phyloP scores from a whole-genome alignment of 768 basidiomycete species.

The Amanita pallidorosea region DNA sequence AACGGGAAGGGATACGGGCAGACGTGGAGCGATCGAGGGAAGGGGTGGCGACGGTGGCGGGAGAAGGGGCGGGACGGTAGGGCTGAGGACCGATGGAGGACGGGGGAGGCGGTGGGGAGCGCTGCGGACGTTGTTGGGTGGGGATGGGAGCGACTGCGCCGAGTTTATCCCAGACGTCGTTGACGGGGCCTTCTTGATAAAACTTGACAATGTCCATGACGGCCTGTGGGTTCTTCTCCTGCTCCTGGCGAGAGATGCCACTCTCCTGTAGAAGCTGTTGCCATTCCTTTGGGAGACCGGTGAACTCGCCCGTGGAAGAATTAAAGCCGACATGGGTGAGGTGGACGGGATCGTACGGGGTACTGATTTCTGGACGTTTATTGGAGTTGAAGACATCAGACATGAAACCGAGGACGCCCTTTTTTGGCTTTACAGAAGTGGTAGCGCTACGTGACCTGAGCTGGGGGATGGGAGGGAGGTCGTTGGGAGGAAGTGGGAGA shows the following conservation, averaged over 20 bases:
- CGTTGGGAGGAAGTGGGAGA: conserved; percentile 23
- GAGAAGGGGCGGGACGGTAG: conserved; percentile 71
- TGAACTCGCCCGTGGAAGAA: conserved; percentile 96
- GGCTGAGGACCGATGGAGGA: conserved; percentile 34
- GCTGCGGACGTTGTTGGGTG: conserved; percentile 17
- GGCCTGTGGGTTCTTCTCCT: conserved; percentile 96
- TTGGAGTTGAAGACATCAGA: conserved; percentile 54
- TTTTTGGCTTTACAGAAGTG: conserved; percentile 40
- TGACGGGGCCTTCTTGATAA: conserved; percentile 78
- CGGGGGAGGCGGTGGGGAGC: conserved; percentile 40
- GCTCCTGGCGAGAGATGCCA: conserved; percentile 88
- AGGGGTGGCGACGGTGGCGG: conserved; percentile 52
- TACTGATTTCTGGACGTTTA: conserved; percentile 87
- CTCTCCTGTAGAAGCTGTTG: conserved; percentile 93
- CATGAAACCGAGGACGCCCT: conserved; percentile 71
- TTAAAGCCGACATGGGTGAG: conserved; percentile 99
- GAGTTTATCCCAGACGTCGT: conserved; percentile 79
- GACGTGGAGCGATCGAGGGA: conserved; percentile 83
- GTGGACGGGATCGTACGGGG: conserved; percentile 97
- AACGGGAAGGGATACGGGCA: conserved; percentile 59
- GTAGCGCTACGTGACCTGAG: conserved; percentile 33
- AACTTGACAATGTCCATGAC: conserved; percentile 99
- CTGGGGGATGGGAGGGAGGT: conserved; percentile 15
- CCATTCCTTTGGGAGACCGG: conserved; percentile 98
- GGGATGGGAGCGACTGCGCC: conserved; percentile 35